A percentile compares a stretch with the other conserved stretches of the same genome.
phyloP scores from a whole-genome alignment of 208 protist species.

The Acanthamoeba lenticulata region DNA sequence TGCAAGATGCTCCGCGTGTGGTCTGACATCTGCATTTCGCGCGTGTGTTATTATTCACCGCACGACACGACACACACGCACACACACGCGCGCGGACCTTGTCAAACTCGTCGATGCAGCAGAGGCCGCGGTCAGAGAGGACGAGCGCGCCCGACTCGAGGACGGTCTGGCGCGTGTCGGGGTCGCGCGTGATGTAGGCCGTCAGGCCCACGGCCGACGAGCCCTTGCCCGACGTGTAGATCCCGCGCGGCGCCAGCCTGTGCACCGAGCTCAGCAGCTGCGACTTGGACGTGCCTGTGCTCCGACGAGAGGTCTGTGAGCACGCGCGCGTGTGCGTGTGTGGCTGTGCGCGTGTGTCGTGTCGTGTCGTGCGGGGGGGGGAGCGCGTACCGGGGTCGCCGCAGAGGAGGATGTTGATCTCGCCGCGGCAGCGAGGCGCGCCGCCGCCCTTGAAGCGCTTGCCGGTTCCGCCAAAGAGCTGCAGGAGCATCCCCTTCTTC shows the following conservation, averaged over 20 bases:
- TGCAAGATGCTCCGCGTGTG: constrained; percentile 97
- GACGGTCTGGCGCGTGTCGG: constrained; percentile 97
- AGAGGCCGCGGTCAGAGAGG: constrained; percentile 94
- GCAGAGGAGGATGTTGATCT: constrained; percentile 99
- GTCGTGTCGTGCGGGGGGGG: not conserved
- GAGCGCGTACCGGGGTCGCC: constrained; percentile 96
- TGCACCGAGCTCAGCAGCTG: constrained; percentile 99
- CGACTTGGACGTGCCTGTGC: constrained; percentile 95
- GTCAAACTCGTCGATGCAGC: constrained; percentile 99
- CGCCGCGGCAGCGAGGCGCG: constrained; percentile 85
- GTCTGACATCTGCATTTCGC: constrained; percentile 94
- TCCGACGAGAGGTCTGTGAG: no score
- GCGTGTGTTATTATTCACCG: not conserved
- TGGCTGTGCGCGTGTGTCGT: not conserved
- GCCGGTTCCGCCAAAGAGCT: constrained; percentile 97
- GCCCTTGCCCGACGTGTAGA: constrained; percentile 97
- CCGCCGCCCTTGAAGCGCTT: constrained; percentile 89
- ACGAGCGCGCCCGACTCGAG: constrained; percentile 92
- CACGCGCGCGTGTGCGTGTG: no score
- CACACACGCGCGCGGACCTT: constrained; percentile 86
- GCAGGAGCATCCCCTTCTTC: constrained; percentile 98
- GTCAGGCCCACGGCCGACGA: constrained; percentile 99
- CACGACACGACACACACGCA: not conserved
- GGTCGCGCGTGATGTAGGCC: constrained; percentile 97
- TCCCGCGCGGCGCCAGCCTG: constrained; percentile 96